Evolutionary conservation across 768 basidiomycete genomes (phyloP).

Genomic region (Trametes cingulata): DNA sequence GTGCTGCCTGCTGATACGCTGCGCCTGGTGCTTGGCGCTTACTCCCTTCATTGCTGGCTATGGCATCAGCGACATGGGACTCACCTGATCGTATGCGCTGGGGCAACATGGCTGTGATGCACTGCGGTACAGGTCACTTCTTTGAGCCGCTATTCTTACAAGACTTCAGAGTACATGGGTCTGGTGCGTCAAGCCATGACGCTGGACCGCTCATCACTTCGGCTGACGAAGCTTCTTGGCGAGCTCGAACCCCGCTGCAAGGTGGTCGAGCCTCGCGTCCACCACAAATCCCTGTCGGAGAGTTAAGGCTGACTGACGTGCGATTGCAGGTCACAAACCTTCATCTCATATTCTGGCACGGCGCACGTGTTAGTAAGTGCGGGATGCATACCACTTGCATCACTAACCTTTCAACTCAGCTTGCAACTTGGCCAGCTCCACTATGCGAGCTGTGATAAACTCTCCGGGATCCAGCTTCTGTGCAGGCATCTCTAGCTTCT

Average conservation of each 20-base stretch:
- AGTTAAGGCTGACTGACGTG: not conserved
- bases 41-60: too few species aligned
- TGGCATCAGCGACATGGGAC: too few species aligned
- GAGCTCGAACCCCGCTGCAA: conserved; percentile 70
- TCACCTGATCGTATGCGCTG: too few species aligned
- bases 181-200: not conserved
- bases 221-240: conserved; percentile 40
- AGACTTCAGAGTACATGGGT: not conserved
- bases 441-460: conserved; percentile 71
- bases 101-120: too few species aligned
- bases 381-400: not conserved
- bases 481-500: conserved; percentile 63
- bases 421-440: conserved; percentile 66
- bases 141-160: not conserved
- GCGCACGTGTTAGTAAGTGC: not conserved
- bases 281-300: conserved; percentile 48
- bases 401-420: conserved; percentile 63
- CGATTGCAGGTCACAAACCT: conserved; percentile 40
- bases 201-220: not conserved
- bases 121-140: too few species aligned
- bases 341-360: conserved; percentile 53
- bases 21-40: too few species aligned
- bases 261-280: conserved; percentile 77
- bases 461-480: conserved; percentile 87
- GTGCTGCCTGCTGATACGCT: too few species aligned